Evolutionary conservation across 139 green algal genomes (phyloP).

Genomic region (Chlorella sp.): DNA sequence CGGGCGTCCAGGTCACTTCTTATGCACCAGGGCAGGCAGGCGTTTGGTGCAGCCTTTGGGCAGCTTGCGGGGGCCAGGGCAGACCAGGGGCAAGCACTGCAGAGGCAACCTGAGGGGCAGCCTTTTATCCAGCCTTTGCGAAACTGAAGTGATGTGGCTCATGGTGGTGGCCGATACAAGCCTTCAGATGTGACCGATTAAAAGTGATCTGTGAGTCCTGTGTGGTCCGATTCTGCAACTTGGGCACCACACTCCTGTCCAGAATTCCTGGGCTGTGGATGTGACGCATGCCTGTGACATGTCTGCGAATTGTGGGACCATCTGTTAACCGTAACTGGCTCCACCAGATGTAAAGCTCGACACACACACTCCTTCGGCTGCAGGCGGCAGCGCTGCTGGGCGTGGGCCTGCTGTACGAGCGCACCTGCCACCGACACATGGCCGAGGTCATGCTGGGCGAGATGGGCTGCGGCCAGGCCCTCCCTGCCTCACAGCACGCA

Average conservation of each 20-base stretch:
- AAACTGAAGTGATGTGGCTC: neutral
- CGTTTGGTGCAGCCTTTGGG: no score
- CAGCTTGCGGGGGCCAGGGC: no score
- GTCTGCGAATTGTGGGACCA: no score
- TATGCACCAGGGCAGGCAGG: no score
- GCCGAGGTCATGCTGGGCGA: conserved; percentile 85
- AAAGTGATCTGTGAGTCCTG: neutral
- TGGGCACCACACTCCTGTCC: neutral
- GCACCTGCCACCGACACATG: conserved; percentile 79
- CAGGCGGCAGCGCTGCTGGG: conserved; percentile 79
- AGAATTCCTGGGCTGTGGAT: neutral
- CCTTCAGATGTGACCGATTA: neutral
- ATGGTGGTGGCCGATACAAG: neutral
- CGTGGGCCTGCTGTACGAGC: conserved; percentile 85
- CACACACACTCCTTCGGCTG: neutral
- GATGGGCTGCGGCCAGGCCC: conserved; percentile 68
- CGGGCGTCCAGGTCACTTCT: neutral
- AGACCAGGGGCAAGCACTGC: no score
- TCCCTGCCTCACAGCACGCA: no score
- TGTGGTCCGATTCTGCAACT: neutral
- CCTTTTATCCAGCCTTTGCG: no score
- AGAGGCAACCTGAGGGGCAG: no score
- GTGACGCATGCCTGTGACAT: no score
- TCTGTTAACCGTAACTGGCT: no score
- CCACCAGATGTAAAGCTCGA: no score